Conservation (phyloP, 1,139 yeast species). For the Yamadazyma sp. region DNA sequence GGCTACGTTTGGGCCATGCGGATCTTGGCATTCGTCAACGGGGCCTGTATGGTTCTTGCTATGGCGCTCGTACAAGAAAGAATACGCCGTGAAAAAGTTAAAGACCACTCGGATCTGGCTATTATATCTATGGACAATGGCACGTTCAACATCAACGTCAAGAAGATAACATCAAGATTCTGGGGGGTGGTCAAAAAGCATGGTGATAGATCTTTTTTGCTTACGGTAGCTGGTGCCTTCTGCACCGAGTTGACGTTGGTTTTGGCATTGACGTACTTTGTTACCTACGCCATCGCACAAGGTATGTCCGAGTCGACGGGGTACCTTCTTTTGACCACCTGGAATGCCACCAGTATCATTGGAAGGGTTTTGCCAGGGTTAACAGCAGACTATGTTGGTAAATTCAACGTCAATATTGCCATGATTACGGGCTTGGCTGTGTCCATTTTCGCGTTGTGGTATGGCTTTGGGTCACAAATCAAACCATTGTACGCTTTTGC, state of each 20-base stretch:
- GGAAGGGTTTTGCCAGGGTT: conserved; percentile 61
- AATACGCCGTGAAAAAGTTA: conserved; percentile 8
- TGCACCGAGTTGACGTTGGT: conserved; percentile 58
- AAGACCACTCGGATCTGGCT: background rate
- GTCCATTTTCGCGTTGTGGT: conserved; percentile 47
- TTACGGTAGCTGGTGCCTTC: conserved; percentile 34
- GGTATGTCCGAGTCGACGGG: conserved; percentile 56
- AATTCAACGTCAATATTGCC: conserved; percentile 52
- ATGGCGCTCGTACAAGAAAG: conserved; percentile 49
- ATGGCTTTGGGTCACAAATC: conserved; percentile 51
- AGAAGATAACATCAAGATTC: background rate
- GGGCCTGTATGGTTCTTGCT: conserved; percentile 37
- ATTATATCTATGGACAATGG: background rate
- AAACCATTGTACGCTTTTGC: conserved; percentile 47
- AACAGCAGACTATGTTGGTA: conserved; percentile 55
- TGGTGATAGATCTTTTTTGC: conserved; percentile 21
- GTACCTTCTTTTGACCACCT: conserved; percentile 52
- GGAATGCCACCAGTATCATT: conserved; percentile 58
- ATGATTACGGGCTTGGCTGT: conserved; percentile 44
- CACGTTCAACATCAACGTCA: conserved; percentile 2
- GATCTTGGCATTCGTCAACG: conserved; percentile 28
- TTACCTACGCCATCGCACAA: conserved; percentile 53
- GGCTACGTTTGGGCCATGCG: conserved; percentile 43
- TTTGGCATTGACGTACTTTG: conserved; percentile 51
- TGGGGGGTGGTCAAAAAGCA: conserved; percentile 9